Base-by-base conservation (phyloP, 352 stramenopile genomes). In the Phytophthora tentaculata region DNA sequence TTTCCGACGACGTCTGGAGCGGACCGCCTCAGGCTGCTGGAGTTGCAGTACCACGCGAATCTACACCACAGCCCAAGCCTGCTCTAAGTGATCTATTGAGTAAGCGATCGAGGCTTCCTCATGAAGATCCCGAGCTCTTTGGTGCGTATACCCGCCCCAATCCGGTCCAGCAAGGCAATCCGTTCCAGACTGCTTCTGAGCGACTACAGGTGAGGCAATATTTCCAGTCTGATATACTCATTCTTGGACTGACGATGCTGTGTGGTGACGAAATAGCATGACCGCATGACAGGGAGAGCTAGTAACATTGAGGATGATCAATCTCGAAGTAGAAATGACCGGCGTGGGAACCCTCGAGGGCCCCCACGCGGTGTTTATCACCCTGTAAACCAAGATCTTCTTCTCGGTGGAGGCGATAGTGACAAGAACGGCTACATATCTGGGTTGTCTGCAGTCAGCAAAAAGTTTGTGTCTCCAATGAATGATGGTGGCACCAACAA, bases 391-490 rank as follows among this genome's bases (percentile, higher is more conserved):
- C 81, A 85, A 32, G 74, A 92, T 35, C 52, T 94, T 16, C 62
- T 95, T 7, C 74, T 95, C 37, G 79, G 80, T 28, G 80, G 79
- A 22, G 28, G 48, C 47, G 62, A 70, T 41, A 54, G 48, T 49
- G 59, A 68, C 13, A 71, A 70, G 0, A 71, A 73, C 4, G 50
- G 76, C 1, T 71, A 80, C 43, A 63, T 54, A 8, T 67, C 60
- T 14, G 77, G 56, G 13, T 64, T 68, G 13, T 73, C 79, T 55
- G 69, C 73, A 8, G 80, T 91, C 32, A 81, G 69, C 60, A 94
- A 92, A 47, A 89, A 88, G 63, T 94, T 94, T 69, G 81, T 92
- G 17, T 87, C 86, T 13, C 84, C 86, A 9, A 70, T 82, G n/a
- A 79, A 72, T 16, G 51, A 61, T 39, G 71, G 66, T 0, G 66